These are phyloP conservation scores for Alternaria gansuensis DNA, from an alignment of 2,329 filamentous ascomycete species.

Conservation along the genomic window DNA sequence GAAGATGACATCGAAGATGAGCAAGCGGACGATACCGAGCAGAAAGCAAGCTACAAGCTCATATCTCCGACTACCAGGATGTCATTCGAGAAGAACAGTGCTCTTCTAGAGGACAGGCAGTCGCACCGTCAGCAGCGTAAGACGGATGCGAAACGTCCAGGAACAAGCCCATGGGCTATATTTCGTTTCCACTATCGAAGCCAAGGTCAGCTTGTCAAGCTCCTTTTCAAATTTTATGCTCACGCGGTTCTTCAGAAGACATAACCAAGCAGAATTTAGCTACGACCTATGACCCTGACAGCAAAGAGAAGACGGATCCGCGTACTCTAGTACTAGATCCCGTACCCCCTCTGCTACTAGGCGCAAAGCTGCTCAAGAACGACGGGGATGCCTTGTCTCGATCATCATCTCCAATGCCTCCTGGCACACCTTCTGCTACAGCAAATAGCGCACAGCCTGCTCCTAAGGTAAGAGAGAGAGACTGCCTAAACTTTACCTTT, in stretches of 20 bases:
- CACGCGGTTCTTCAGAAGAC: conserved; percentile 22
- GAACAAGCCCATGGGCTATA: conserved; percentile 51
- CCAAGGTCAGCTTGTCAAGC: conserved; percentile 25
- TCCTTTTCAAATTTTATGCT: background rate
- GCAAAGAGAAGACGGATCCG: conserved; percentile 17
- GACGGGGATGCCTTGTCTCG: conserved; percentile 24
- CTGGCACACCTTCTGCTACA: conserved; percentile 19
- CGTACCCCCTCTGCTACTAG: conserved; percentile 22
- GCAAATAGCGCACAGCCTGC: background rate
- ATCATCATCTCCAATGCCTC: conserved; percentile 22
- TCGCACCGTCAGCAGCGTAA: conserved; percentile 21
- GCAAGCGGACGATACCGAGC: conserved; percentile 1
- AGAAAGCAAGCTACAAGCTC: conserved; percentile 21
- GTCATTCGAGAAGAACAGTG: conserved; percentile 29
- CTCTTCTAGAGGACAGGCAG: conserved; percentile 18
- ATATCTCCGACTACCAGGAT: conserved; percentile 38
- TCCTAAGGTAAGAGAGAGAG: conserved; percentile 23
- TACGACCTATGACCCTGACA: conserved; percentile 17
- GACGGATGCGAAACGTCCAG: conserved; percentile 38
- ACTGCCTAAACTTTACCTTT: background rate
- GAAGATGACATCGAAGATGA: background rate
- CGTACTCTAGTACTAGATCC: conserved; percentile 28
- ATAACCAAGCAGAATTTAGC: conserved; percentile 24
- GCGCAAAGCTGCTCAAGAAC: conserved; percentile 21
- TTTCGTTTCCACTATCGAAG: conserved; percentile 56